A percentile compares a stretch with the other conserved stretches of the same genome.
Evolutionary conservation across 2,329 filamentous ascomycete genomes (phyloP).

Genomic region (Diaporthe vaccinii): DNA sequence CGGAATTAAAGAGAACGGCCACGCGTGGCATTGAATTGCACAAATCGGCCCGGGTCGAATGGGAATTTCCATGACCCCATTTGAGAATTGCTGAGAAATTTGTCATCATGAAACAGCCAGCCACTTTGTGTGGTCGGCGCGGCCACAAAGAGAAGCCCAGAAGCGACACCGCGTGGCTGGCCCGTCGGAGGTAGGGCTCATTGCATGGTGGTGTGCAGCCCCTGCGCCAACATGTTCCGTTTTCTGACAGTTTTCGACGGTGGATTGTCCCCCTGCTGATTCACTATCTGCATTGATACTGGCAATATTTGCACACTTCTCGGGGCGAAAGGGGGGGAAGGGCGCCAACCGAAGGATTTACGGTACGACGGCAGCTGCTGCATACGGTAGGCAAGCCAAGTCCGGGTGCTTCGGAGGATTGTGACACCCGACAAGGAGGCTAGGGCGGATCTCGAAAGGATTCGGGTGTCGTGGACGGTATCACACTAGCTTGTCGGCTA

Average conservation of each 20-base stretch:
- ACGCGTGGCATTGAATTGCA: neutral
- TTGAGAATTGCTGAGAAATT: neutral
- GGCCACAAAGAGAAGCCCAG: slow-evolving; percentile 7
- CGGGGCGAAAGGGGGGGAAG: too few species aligned
- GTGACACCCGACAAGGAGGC: slow-evolving; percentile 26
- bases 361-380: slow-evolving; percentile 1
- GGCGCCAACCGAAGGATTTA: neutral
- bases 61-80: neutral
- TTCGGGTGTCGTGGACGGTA: slow-evolving; percentile 17
- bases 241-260: slow-evolving; percentile 23
- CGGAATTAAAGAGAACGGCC: neutral
- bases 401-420: slow-evolving; percentile 25
- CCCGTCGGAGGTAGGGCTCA: slow-evolving; percentile 4
- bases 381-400: slow-evolving; percentile 15
- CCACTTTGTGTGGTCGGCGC: slow-evolving; percentile 9
- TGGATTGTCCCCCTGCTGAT: neutral
- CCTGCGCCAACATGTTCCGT: slow-evolving; percentile 28
- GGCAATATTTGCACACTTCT: neutral
- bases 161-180: slow-evolving; percentile 4
- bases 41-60: neutral
- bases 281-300: neutral
- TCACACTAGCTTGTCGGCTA: neutral
- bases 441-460: slow-evolving; percentile 26
- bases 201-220: slow-evolving; percentile 28
- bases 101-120: slow-evolving; percentile 32